Base-by-base conservation (phyloP, 202 grass and related monocot species). In the Digitaria exilis region DNA sequence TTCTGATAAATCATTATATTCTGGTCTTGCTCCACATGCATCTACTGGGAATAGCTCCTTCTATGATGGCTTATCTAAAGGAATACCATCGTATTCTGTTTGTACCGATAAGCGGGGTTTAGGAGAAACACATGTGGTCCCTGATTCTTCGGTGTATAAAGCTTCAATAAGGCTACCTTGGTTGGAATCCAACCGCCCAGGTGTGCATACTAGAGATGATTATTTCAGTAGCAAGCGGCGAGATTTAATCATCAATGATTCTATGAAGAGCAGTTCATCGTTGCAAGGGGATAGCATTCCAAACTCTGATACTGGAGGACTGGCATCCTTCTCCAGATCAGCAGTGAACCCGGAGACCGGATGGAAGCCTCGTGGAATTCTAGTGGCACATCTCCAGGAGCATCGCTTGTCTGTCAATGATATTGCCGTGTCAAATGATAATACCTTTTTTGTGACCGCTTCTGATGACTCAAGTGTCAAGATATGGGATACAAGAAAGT, bases 381-480 rank as follows among this genome's bases (percentile, higher is more conserved):
- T 98, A 68, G 93, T 96, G 84, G 96, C 91, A 79, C 96, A 98
- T 85, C 87, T 98, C 43, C 96, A 98, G 64, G 96, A 98, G 84
- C 96, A 98, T 82, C 89, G 83, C 31, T 82, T 71, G 49, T 82
- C 96, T 78, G 93, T 98, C 70, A 98, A 98, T 79, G 96, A 98
- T 52, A 91, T 98, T 61, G 81, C 93, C 0, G 85, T 96, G 63
- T 91, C 96, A 14, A 93, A 92, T 7, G 93, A 98, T 76, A 89
- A 92, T 31, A 79, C 87, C 60, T 96, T 96, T 80, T 95, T 98
- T 67, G 74, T 98, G 73, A 95, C 87, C 48, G 96, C 89, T 82
- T 98, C 96, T 5, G 92, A 98, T 41, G 96, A 98, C 75, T 95
- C 90, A 13, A 98, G 89, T 84, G 83, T 98, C 67, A 95, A 91